These are phyloP conservation scores for Eimeria praecox DNA, from an alignment of 169 alveolate species.

Conservation along the genomic window DNA sequence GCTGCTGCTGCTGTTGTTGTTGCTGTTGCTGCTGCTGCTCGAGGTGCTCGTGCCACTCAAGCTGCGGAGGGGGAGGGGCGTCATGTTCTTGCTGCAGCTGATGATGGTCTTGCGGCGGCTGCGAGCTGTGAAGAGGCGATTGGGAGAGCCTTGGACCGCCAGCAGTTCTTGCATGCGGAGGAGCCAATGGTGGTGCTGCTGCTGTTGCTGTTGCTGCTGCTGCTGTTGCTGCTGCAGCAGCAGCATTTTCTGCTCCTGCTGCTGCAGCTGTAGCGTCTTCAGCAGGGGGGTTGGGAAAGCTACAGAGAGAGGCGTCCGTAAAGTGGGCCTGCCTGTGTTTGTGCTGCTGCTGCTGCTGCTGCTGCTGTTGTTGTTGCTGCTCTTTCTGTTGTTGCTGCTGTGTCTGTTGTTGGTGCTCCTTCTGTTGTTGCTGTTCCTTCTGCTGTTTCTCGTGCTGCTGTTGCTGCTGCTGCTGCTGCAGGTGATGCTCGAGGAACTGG, in stretches of 20 bases:
- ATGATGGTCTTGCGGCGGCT: background rate
- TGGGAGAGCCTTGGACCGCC: background rate
- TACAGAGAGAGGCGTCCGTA: background rate
- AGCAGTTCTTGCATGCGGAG: background rate
- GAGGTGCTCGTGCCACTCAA: background rate
- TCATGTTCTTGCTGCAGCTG: constrained; percentile 35
- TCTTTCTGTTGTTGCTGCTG: background rate
- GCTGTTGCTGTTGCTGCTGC: background rate
- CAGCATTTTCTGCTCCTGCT: background rate
- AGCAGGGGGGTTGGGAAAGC: background rate
- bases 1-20: constrained; percentile 28
- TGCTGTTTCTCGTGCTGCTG: background rate
- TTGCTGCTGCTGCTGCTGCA: constrained; percentile 2
- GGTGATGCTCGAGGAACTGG: background rate
- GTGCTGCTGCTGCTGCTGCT: constrained; percentile 15
- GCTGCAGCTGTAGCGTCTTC: background rate
- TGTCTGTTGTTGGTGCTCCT: background rate
- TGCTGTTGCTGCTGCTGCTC: constrained; percentile 56
- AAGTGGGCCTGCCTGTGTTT: constrained; percentile 12
- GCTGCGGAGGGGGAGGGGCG: background rate
- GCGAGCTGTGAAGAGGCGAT: background rate
- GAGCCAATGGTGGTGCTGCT: background rate
- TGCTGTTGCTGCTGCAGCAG: constrained; percentile 37
- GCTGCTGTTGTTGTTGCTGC: constrained; percentile 7
- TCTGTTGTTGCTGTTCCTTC: constrained; percentile 9